A percentile compares a stretch with the other conserved stretches of the same genome.
These are phyloP conservation scores for Vachellia pachyceras DNA, from an alignment of 306 rosid genomes.

Conservation along the genomic window DNA sequence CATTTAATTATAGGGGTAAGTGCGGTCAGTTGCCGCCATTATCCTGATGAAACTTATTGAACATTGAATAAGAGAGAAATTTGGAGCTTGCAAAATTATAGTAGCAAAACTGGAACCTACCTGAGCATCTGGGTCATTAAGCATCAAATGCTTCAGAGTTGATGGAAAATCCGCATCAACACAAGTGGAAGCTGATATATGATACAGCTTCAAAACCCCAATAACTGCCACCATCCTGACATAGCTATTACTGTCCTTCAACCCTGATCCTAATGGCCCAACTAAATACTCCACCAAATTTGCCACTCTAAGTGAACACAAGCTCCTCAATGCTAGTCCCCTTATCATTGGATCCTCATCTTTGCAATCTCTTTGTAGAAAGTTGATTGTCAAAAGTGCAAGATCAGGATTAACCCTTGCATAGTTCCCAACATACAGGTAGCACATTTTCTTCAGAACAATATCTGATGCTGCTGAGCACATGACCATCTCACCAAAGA, in stretches of 20 bases:
- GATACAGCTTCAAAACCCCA: constrained; percentile 93
- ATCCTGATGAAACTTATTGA: neutral
- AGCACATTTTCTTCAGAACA: constrained; percentile 96
- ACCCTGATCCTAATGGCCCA: constrained; percentile 92
- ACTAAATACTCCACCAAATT: constrained; percentile 97
- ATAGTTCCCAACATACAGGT: constrained; percentile 93
- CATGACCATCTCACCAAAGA: constrained; percentile 99
- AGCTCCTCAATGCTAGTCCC: constrained; percentile 94
- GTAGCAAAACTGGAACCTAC: constrained; percentile 45
- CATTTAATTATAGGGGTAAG: constrained; percentile 4
- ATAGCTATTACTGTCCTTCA: constrained; percentile 86
- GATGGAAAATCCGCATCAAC: constrained; percentile 89
- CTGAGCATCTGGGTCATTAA: constrained; percentile 90
- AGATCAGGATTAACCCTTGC: constrained; percentile 98
- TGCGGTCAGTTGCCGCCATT: neutral
- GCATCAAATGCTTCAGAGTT: constrained; percentile 84
- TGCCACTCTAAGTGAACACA: constrained; percentile 86
- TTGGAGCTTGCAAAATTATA: constrained; percentile 23
- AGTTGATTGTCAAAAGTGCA: constrained; percentile 92
- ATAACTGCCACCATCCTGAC: constrained; percentile 91
- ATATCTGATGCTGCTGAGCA: constrained; percentile 95
- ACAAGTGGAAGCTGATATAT: constrained; percentile 91
- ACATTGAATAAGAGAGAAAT: constrained; percentile 1
- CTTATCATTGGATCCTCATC: constrained; percentile 97
- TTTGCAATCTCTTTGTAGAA: constrained; percentile 99